These are phyloP conservation scores for Trichaptum fuscoviolaceum DNA, from an alignment of 768 basidiomycete genomes.

Conservation along the genomic window DNA sequence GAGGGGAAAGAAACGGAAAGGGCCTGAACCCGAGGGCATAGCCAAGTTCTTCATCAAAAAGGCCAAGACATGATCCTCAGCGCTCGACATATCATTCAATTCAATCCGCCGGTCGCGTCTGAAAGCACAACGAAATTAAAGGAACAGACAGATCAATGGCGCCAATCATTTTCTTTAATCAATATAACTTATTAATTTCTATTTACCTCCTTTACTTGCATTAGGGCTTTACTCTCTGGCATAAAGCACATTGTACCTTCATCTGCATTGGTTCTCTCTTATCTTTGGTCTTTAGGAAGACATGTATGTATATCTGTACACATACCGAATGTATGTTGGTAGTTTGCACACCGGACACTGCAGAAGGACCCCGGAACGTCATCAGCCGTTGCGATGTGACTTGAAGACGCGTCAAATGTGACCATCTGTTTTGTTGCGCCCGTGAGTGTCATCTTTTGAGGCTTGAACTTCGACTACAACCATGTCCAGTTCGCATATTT, in stretches of 20 bases:
- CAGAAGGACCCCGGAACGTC: background rate
- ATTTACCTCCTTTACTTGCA: background rate
- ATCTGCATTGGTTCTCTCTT: background rate
- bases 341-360: too few species aligned
- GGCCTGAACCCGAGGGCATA: slow-evolving; percentile 31
- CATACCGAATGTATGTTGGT: background rate
- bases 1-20: slow-evolving; percentile 22
- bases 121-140: background rate
- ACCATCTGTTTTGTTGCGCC: background rate
- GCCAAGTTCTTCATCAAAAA: slow-evolving; percentile 41
- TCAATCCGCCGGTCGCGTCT: background rate
- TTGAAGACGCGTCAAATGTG: background rate
- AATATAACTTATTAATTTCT: background rate
- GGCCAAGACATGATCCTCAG: slow-evolving; percentile 8
- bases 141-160: slow-evolving; percentile 4
- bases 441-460: too few species aligned
- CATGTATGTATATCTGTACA: background rate
- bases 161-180: background rate
- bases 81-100: slow-evolving; percentile 1
- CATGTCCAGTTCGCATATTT: too few species aligned
- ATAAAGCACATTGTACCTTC: background rate
- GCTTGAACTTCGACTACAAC: too few species aligned
- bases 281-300: background rate
- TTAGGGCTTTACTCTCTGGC: background rate
- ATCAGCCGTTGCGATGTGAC: background rate